Conservation (phyloP, 257 asterid genomes). For the Orobanche coerulescens region DNA sequence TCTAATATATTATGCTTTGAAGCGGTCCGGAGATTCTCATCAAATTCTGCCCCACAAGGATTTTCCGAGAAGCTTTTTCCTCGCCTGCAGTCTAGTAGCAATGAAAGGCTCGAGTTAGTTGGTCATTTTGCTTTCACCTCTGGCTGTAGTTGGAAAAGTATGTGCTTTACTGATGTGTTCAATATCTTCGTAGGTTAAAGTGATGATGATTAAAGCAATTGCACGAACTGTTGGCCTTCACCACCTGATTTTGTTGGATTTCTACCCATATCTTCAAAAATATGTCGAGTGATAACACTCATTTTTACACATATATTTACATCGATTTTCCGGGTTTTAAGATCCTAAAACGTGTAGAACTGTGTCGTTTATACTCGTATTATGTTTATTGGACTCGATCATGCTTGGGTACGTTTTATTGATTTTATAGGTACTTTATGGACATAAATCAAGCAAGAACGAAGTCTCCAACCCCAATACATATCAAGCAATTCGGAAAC, state of each 20-base stretch:
- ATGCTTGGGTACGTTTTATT: no score
- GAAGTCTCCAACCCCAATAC: no score
- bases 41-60: conserved; percentile 35
- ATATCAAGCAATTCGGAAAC: no score
- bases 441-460: no score
- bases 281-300: no score
- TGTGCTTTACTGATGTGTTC: neutral
- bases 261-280: conserved; percentile 58
- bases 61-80: conserved; percentile 70
- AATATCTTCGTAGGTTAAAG: conserved; percentile 33
- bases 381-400: no score
- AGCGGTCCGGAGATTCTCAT: neutral
- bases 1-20: conserved; percentile 10
- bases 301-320: no score
- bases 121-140: conserved; percentile 6
- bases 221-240: conserved; percentile 68
- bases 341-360: no score
- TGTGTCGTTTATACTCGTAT: no score
- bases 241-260: conserved; percentile 46
- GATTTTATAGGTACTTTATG: no score
- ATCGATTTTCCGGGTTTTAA: no score
- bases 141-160: neutral
- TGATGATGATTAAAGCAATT: conserved; percentile 68
- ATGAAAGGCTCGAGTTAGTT: conserved; percentile 57
- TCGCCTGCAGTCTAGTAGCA: conserved; percentile 45